phyloP scores from a whole-genome alignment of 1,284 basidiomycete genomes.

The Gomphus bonarii region DNA sequence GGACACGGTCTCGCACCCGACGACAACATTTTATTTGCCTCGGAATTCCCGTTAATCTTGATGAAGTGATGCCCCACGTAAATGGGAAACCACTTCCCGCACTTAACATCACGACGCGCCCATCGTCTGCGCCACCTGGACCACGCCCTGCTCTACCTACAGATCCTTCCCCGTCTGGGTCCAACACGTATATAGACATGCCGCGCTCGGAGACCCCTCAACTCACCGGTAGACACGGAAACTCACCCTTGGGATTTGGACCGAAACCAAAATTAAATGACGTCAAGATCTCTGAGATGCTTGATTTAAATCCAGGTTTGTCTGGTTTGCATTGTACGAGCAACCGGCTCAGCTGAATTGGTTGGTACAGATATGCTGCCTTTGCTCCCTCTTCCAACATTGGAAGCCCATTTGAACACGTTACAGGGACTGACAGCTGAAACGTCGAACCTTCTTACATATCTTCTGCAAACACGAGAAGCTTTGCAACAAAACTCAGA shows the following conservation, averaged over 20 bases:
- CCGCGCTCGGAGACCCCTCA: constrained; percentile 52
- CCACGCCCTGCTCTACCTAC: constrained; percentile 25
- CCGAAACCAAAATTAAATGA: constrained; percentile 64
- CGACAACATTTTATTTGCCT: constrained; percentile 82
- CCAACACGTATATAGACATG: constrained; percentile 31
- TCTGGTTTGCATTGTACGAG: background rate
- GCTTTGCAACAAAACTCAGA: constrained; percentile 81
- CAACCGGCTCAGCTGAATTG: constrained; percentile 5
- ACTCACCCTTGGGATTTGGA: constrained; percentile 35
- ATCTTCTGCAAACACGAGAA: constrained; percentile 75
- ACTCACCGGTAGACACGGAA: constrained; percentile 25
- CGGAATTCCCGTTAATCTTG: constrained; percentile 87
- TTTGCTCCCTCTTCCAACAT: constrained; percentile 52
- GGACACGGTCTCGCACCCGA: constrained; percentile 83
- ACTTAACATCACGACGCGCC: constrained; percentile 74
- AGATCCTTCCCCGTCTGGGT: constrained; percentile 28
- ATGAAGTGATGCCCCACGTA: constrained; percentile 76
- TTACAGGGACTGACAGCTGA: constrained; percentile 60
- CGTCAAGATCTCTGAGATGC: constrained; percentile 49
- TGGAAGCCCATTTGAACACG: constrained; percentile 59
- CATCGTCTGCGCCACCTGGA: constrained; percentile 62
- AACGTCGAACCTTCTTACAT: constrained; percentile 65
- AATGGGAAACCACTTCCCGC: constrained; percentile 64
- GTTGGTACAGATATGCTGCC: constrained; percentile 51
- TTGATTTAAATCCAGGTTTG: constrained; percentile 57